phyloP scores from a whole-genome alignment of 352 stramenopile species.

The Achlya hypogyna region DNA sequence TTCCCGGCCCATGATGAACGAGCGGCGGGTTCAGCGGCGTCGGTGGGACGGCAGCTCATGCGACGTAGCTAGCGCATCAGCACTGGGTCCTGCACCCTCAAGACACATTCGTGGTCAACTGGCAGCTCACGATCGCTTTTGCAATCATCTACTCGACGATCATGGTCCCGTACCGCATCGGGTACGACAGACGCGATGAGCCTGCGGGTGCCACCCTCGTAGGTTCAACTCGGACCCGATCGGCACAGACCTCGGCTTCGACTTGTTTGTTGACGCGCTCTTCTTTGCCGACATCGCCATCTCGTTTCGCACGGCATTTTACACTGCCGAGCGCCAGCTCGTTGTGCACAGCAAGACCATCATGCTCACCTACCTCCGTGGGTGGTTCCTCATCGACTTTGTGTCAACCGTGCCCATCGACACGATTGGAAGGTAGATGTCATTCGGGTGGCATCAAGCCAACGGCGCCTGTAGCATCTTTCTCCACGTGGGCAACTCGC shows the following conservation, averaged over 20 bases:
- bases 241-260: conserved; percentile 42
- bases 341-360: conserved; percentile 25
- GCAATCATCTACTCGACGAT: conserved; percentile 85
- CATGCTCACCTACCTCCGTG: conserved; percentile 54
- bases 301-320: conserved; percentile 83
- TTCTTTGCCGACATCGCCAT: conserved; percentile 82
- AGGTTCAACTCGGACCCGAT: background rate
- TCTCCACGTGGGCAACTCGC: background rate
- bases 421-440: conserved; percentile 38
- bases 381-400: conserved; percentile 77
- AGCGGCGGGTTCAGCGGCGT: too few species aligned
- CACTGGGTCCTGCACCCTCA: conserved; percentile 63
- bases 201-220: too few species aligned
- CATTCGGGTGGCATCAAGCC: background rate
- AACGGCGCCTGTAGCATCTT: background rate
- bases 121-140: conserved; percentile 65
- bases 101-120: conserved; percentile 49
- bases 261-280: conserved; percentile 72
- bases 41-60: too few species aligned
- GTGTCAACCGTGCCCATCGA: conserved; percentile 82
- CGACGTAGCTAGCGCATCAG: conserved; percentile 1
- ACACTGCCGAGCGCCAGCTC: conserved; percentile 59
- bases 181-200: conserved; percentile 44
- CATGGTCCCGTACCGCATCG: conserved; percentile 80
- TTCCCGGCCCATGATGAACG: background rate